These are phyloP conservation scores for Xylaria sp. DNA, from an alignment of 2,329 filamentous ascomycete genomes.

Conservation along the genomic window DNA sequence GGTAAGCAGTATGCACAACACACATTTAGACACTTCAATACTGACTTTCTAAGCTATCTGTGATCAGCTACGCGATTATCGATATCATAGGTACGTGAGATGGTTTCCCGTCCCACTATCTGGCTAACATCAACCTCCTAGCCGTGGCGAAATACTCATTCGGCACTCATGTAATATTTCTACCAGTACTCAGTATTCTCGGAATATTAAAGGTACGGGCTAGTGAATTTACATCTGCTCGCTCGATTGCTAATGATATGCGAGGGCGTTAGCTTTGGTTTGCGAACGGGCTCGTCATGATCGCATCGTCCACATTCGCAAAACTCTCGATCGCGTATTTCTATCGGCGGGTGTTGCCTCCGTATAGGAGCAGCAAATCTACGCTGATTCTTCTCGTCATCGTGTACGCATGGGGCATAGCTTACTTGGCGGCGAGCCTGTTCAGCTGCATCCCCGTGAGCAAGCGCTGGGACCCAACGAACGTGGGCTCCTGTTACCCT, in stretches of 20 bases:
- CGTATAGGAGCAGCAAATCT: conserved; percentile 6
- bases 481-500: conserved; percentile 7
- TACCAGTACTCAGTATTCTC: not conserved
- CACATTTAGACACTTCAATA: not conserved
- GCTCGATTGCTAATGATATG: not conserved
- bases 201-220: conserved; percentile 10
- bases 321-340: conserved; percentile 17
- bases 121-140: not conserved
- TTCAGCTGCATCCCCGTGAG: conserved; percentile 16
- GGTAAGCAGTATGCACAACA: not conserved
- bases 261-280: not conserved
- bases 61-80: conserved; percentile 13
- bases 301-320: conserved; percentile 4
- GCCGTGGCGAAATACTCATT: conserved; percentile 1
- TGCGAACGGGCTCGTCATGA: not conserved
- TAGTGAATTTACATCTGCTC: not conserved
- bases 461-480: not conserved
- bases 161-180: not conserved
- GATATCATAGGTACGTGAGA: conserved; percentile 6
- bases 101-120: not conserved
- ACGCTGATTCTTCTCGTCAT: conserved; percentile 6
- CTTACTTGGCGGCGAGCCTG: not conserved
- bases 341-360: conserved; percentile 15
- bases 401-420: conserved; percentile 18
- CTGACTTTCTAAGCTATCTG: conserved; percentile 9